These are phyloP conservation scores for Mrakia blollopis DNA, from an alignment of 768 basidiomycete species.

Conservation along the genomic window DNA sequence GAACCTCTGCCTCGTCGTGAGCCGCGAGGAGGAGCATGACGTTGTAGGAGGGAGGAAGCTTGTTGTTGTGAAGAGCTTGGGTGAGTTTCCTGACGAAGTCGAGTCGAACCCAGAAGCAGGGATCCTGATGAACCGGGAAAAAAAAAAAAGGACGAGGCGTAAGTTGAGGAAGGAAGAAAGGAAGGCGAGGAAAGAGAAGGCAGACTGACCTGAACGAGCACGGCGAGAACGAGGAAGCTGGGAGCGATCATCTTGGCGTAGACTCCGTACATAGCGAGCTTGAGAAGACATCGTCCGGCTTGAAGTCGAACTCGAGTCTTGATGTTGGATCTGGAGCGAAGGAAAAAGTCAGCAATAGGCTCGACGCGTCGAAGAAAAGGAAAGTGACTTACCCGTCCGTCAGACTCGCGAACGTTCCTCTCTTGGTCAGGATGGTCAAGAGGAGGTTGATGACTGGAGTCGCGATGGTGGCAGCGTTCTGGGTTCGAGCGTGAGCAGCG, in stretches of 20 bases:
- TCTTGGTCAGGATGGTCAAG: conserved; percentile 54
- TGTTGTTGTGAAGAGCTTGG: conserved; percentile 57
- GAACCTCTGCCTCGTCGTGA: conserved; percentile 77
- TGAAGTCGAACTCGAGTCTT: conserved; percentile 76
- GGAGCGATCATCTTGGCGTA: conserved; percentile 58
- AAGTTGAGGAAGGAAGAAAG: background rate
- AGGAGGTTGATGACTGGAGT: conserved; percentile 74
- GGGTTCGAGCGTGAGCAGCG: conserved; percentile 59
- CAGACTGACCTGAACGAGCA: conserved; percentile 65
- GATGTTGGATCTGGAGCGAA: conserved; percentile 35
- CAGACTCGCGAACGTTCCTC: conserved; percentile 13
- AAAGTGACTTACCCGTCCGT: conserved; percentile 21
- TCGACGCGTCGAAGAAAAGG: background rate
- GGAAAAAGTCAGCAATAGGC: background rate
- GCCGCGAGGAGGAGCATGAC: conserved; percentile 81
- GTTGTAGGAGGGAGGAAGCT: conserved; percentile 68
- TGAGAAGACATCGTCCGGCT: conserved; percentile 73
- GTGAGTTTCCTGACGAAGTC: conserved; percentile 71
- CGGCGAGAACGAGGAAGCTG: conserved; percentile 64
- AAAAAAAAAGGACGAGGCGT: background rate
- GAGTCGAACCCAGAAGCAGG: conserved; percentile 78
- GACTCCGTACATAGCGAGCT: conserved; percentile 53
- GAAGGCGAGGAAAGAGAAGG: background rate
- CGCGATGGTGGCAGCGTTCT: conserved; percentile 61
- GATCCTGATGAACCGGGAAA: conserved; percentile 55